Base-by-base conservation (phyloP, 768 basidiomycete genomes). In the Termitomyces sp. region DNA sequence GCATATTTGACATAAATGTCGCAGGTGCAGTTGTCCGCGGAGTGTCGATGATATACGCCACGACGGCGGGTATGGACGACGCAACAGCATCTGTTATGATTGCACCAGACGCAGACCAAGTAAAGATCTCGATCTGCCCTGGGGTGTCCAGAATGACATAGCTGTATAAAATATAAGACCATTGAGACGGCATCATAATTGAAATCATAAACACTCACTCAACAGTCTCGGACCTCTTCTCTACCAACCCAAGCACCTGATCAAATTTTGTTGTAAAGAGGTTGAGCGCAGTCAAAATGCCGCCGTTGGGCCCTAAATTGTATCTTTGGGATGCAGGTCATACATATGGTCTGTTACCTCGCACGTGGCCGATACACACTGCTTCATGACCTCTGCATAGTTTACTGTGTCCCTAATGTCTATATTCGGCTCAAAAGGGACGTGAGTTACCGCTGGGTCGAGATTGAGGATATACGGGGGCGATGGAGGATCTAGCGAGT, bases 1-100 rank as follows among this genome's bases (percentile, higher is more conserved):
- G 81, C 97, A 99, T 99, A 73, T 99, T 99, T 20, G 89, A 92
- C 97, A 98, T 99, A 73, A 99, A 99, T 3, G 97, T 99, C 16
- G 96, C 94, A 0, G 97, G 97, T 0, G 93, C 87, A 0, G 89
- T 89, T 20, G 93, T 94, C 61, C 97, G 81, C 22, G 97, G 97
- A 4, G 97, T 99, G 72, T 99, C 97, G 64, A 99, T 93, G 60
- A 99, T 83, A 68, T 98, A 99, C 16, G 97, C 97, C 36, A 99
- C 87, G 34, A 96, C 93, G 2, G 97, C 89, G 5, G 97, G 97
- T 57, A 98, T 77, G 0, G 95, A 85, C 3, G 93, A 91, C 0
- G 97, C 97, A 42, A 99, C 80, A 18, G 97, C 93, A 68, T 98
- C 95, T 42, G 97, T 99, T 65, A 99, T 98, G 68, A 99, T 99